These are phyloP conservation scores for Sarcodon aspratus DNA, from an alignment of 768 basidiomycete species.

Conservation along the genomic window DNA sequence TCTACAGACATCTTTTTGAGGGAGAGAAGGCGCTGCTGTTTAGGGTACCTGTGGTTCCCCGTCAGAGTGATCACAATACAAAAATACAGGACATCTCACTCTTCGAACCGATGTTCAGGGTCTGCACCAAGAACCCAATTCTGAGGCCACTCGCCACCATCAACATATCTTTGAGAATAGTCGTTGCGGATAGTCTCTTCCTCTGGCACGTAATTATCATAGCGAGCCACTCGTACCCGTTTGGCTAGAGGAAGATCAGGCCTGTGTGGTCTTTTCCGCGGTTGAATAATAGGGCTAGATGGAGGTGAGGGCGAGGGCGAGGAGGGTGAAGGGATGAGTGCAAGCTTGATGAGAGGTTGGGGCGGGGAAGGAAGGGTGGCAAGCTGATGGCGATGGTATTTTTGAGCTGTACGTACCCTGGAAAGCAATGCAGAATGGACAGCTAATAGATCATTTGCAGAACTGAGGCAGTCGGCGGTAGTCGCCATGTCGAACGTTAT, in stretches of 20 bases:
- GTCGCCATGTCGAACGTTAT: too few species aligned
- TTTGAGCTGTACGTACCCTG: conserved; percentile 45
- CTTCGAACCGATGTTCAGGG: conserved; percentile 82
- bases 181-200: conserved; percentile 97
- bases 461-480: conserved; percentile 35
- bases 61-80: background rate
- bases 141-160: conserved; percentile 88
- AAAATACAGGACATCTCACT: conserved; percentile 46
- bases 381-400: conserved; percentile 43
- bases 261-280: conserved; percentile 28
- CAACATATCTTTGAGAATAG: conserved; percentile 84
- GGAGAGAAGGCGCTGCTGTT: conserved; percentile 73
- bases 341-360: conserved; percentile 39
- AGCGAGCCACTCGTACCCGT: conserved; percentile 57
- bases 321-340: conserved; percentile 46
- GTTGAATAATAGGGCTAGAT: conserved; percentile 26
- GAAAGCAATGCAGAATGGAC: conserved; percentile 48
- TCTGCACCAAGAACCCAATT: conserved; percentile 88
- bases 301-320: conserved; percentile 39
- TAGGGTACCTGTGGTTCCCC: conserved; percentile 67
- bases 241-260: conserved; percentile 58
- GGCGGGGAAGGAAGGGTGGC: conserved; percentile 45
- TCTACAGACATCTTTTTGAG: conserved; percentile 77
- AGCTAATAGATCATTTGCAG: conserved; percentile 56
- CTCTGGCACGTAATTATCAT: conserved; percentile 77